phyloP scores from a whole-genome alignment of 352 stramenopile genomes.

The Phytophthora parvispora region DNA sequence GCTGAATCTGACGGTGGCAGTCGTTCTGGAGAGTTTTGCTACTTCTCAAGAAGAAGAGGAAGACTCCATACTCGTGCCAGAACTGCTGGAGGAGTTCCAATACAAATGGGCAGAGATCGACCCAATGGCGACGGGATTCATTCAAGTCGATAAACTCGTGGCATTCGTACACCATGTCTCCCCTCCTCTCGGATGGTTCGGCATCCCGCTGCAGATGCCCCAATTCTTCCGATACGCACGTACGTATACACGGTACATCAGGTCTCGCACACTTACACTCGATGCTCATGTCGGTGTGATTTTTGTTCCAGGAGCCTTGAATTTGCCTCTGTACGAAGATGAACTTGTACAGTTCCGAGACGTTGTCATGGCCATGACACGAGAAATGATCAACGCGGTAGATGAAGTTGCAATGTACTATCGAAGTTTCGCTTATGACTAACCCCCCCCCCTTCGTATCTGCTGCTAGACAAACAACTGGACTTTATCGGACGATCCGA shows the following conservation, averaged over 20 bases:
- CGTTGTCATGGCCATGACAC: conserved; percentile 78
- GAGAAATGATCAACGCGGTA: conserved; percentile 77
- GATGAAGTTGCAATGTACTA: neutral
- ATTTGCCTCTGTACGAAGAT: conserved; percentile 81
- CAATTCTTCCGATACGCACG: conserved; percentile 54
- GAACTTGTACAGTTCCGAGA: conserved; percentile 86
- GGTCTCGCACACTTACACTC: too few relatives aligned
- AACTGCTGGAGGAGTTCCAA: conserved; percentile 90
- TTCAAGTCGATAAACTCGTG: conserved; percentile 70
- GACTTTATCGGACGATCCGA: neutral
- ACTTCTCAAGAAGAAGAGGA: conserved; percentile 74
- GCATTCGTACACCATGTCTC: conserved; percentile 74
- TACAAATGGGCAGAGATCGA: conserved; percentile 90
- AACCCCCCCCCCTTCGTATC: neutral
- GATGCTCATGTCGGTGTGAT: too few relatives aligned
- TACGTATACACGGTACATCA: conserved; percentile 26
- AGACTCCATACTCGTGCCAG: conserved; percentile 81
- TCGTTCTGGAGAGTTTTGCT: conserved; percentile 94
- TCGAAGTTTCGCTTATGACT: neutral
- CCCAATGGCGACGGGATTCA: conserved; percentile 80
- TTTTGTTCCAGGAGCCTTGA: conserved; percentile 42
- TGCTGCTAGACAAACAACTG: conserved; percentile 2
- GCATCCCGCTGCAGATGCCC: conserved; percentile 37
- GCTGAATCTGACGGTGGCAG: conserved; percentile 94
- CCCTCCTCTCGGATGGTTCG: conserved; percentile 71